Conservation (phyloP, 1,284 basidiomycete species). For the Cutaneotrichosporon mucoides region DNA sequence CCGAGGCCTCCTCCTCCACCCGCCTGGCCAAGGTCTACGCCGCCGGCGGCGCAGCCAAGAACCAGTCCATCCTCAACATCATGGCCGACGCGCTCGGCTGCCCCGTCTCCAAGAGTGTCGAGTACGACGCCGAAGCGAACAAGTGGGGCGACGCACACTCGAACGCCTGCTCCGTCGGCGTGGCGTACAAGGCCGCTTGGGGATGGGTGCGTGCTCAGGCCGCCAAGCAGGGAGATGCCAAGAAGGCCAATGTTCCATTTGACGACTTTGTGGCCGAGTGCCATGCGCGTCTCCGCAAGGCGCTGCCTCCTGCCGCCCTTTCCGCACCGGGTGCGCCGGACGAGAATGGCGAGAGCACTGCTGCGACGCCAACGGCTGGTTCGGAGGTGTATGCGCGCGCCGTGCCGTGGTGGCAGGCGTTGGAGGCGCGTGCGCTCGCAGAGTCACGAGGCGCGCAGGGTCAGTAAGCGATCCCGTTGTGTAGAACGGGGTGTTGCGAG, state of each 20-base stretch:
- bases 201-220: conserved; percentile 32
- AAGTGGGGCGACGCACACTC: conserved; percentile 34
- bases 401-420: conserved; percentile 27
- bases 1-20: conserved; percentile 53
- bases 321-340: conserved; percentile 12
- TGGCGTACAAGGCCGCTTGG: conserved; percentile 47
- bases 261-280: conserved; percentile 17
- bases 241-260: conserved; percentile 3
- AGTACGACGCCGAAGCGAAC: conserved; percentile 21
- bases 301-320: conserved; percentile 29
- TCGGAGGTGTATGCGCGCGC: conserved; percentile 24
- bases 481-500: too few species aligned
- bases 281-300: conserved; percentile 23
- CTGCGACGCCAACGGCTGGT: conserved; percentile 24
- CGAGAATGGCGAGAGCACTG: conserved; percentile 33
- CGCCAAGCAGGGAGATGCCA: conserved; percentile 1
- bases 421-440: conserved; percentile 26
- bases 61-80: conserved; percentile 67
- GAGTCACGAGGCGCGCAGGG: neutral
- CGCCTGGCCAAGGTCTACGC: conserved; percentile 66
- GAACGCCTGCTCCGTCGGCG: conserved; percentile 46
- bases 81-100: conserved; percentile 74
- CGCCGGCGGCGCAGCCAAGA: conserved; percentile 74
- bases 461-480: too few species aligned
- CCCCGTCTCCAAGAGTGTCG: conserved; percentile 55